phyloP scores from a whole-genome alignment of 441 rosid genomes.

The Brassica hybrid region DNA sequence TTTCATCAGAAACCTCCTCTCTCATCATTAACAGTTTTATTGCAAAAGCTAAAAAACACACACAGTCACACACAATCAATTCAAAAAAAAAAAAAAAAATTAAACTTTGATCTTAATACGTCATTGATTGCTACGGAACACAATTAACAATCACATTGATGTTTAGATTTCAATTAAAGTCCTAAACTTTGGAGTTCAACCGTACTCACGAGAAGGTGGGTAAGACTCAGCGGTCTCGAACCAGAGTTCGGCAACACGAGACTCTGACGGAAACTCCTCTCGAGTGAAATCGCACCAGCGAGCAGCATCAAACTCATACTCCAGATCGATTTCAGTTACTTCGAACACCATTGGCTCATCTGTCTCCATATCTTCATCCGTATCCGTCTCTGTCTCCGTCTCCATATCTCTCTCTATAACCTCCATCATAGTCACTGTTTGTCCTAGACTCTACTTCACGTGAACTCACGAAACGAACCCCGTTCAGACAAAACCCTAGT shows the following conservation, averaged over 20 bases:
- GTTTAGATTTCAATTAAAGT: constrained; percentile 10
- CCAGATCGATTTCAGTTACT: constrained; percentile 73
- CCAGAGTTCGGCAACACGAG: constrained; percentile 69
- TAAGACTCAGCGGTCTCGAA: constrained; percentile 61
- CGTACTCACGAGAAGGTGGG: constrained; percentile 83
- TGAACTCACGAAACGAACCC: constrained; percentile 5
- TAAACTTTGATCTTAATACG: not conserved
- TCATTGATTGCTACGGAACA: too few relatives aligned
- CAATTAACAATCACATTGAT: too few relatives aligned
- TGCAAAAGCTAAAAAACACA: constrained; percentile 63
- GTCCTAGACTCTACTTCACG: constrained; percentile 7
- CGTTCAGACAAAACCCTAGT: constrained; percentile 48
- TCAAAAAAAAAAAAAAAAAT: not conserved
- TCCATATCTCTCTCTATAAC: constrained; percentile 10
- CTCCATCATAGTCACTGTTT: constrained; percentile 11
- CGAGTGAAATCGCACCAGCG: constrained; percentile 72
- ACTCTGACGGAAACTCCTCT: constrained; percentile 62
- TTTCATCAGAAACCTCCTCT: constrained; percentile 52
- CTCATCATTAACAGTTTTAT: constrained; percentile 54
- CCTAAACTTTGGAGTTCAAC: not conserved
- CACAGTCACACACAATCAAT: not conserved
- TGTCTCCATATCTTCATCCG: constrained; percentile 49
- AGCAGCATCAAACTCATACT: constrained; percentile 86
- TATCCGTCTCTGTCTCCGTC: constrained; percentile 40
- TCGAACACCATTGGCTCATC: constrained; percentile 61